Evolutionary conservation across 2,329 filamentous ascomycete genomes (phyloP).

Genomic region (Diaporthe aspalathi): DNA sequence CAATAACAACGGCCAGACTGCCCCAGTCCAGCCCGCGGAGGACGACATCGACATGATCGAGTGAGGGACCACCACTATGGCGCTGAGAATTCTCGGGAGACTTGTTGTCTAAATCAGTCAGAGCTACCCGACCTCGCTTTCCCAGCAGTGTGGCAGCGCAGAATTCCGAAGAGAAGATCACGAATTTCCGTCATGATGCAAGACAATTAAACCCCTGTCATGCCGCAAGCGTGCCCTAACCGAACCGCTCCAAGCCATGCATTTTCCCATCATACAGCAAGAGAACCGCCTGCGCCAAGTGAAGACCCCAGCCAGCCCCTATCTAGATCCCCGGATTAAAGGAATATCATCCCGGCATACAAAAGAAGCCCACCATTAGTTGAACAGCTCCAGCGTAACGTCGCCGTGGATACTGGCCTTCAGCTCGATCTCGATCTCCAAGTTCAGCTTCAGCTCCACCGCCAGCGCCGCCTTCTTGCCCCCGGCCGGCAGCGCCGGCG

Average conservation of each 20-base stretch:
- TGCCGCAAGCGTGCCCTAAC: not conserved
- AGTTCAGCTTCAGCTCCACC: conserved; percentile 67
- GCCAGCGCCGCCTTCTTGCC: conserved; percentile 39
- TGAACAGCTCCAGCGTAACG: conserved; percentile 67
- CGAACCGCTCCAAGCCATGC: not conserved
- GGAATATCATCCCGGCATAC: not conserved
- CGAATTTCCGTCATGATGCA: conserved; percentile 1
- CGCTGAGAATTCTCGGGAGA: not conserved
- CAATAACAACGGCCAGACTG: conserved; percentile 55
- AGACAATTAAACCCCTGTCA: not conserved
- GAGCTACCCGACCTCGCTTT: not conserved
- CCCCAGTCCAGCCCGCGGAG: conserved; percentile 29
- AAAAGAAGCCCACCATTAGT: not conserved
- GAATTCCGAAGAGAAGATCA: conserved; percentile 6
- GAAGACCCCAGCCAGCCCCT: not conserved
- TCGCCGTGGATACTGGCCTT: conserved; percentile 77
- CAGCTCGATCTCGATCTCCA: conserved; percentile 75
- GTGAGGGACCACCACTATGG: conserved; percentile 35
- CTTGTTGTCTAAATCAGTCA: not conserved
- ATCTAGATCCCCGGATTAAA: conserved; percentile 39
- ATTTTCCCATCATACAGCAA: not conserved
- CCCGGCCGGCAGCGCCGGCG: conserved; percentile 24
- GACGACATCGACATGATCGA: conserved; percentile 48
- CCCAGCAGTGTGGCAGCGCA: not conserved
- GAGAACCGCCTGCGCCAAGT: not conserved